phyloP scores from a whole-genome alignment of 768 basidiomycete genomes.

The Tephrocybe sp. region DNA sequence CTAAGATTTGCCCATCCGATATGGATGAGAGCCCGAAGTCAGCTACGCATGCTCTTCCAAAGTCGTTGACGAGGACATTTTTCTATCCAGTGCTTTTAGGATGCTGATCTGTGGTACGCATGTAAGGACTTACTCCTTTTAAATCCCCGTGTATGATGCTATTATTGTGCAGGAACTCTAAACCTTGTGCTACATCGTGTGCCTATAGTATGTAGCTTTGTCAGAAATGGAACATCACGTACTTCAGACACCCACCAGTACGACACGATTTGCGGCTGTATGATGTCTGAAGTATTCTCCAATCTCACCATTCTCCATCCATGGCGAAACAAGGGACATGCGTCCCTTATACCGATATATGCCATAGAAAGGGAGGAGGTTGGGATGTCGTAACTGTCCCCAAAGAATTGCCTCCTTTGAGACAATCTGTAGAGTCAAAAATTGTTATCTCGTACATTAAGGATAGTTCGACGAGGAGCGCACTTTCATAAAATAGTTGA shows the following conservation, averaged over 20 bases:
- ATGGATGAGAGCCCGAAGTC: slow-evolving; percentile 22
- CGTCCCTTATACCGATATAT: background rate
- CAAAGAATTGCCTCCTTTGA: no score
- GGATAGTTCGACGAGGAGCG: background rate
- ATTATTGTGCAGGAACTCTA: slow-evolving; percentile 29
- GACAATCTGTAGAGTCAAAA: background rate
- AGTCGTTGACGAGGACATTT: slow-evolving; percentile 19
- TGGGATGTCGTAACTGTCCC: no score
- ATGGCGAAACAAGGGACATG: background rate
- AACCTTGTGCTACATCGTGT: slow-evolving; percentile 27
- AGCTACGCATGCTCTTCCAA: slow-evolving; percentile 17
- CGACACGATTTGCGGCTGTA: background rate
- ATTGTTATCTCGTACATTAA: no score
- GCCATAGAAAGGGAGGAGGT: background rate
- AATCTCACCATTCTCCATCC: slow-evolving; percentile 3
- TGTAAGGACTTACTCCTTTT: slow-evolving; percentile 29
- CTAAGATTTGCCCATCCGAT: slow-evolving; percentile 8
- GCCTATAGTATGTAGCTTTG: slow-evolving; percentile 13
- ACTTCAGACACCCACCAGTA: background rate
- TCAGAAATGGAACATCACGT: background rate
- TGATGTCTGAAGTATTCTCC: background rate
- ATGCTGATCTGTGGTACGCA: background rate
- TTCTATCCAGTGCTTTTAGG: slow-evolving; percentile 1
- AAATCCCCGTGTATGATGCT: slow-evolving; percentile 43
- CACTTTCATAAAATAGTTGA: background rate